Evolutionary conservation across 495 filamentous ascomycete genomes (phyloP).

Genomic region (Penicillium ochrochloron): DNA sequence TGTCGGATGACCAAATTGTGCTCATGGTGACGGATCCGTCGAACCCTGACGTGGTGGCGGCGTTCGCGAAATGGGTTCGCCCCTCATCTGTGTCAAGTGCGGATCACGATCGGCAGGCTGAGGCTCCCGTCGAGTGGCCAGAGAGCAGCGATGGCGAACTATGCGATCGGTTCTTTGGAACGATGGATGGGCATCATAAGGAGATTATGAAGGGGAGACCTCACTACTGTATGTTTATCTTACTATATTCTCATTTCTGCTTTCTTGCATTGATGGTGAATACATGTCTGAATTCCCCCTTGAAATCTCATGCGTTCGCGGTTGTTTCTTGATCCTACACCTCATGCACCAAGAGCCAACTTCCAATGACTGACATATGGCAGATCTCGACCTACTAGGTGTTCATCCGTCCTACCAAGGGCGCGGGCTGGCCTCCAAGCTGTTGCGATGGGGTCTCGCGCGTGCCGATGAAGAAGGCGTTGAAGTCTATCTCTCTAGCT

Average conservation of each 20-base stretch:
- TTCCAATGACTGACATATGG: background rate
- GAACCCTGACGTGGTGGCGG: constrained; percentile 18
- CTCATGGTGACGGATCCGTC: constrained; percentile 26
- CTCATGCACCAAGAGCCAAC: background rate
- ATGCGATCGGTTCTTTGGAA: constrained; percentile 33
- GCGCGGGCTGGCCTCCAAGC: constrained; percentile 39
- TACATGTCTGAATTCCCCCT: background rate
- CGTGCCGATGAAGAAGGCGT: constrained; percentile 43
- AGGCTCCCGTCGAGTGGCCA: constrained; percentile 21
- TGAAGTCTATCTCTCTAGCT: constrained; percentile 42
- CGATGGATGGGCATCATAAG: constrained; percentile 25
- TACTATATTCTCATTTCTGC: background rate
- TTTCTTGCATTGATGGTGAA: background rate
- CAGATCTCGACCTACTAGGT: constrained; percentile 43
- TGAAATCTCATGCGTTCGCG: background rate
- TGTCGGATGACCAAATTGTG: constrained; percentile 13
- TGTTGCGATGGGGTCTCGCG: constrained; percentile 49
- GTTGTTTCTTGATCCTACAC: background rate
- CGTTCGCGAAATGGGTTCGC: constrained; percentile 35
- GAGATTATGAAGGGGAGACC: constrained; percentile 28
- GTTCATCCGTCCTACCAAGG: constrained; percentile 47
- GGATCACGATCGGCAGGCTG: constrained; percentile 20
- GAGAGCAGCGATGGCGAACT: constrained; percentile 23
- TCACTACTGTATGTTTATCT: constrained; percentile 35
- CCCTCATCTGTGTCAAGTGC: constrained; percentile 11